These are phyloP conservation scores for Omphalea diandra DNA, from an alignment of 441 rosid genomes.

Conservation along the genomic window DNA sequence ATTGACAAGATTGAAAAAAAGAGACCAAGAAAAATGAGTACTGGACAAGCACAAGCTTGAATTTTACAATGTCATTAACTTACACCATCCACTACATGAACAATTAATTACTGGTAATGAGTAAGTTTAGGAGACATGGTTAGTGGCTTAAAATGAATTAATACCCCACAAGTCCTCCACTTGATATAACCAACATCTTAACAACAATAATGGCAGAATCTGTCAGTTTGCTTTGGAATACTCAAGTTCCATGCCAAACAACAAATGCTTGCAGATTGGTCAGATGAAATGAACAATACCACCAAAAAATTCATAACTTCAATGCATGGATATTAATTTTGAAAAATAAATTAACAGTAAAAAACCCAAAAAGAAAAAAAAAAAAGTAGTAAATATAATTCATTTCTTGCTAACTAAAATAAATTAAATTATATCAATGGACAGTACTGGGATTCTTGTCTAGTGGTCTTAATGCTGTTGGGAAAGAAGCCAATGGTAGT, in stretches of 20 bases:
- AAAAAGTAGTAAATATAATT: slow-evolving; percentile 21
- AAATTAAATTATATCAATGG: slow-evolving; percentile 21
- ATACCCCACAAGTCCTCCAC: slow-evolving; percentile 31
- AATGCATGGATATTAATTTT: slow-evolving; percentile 17
- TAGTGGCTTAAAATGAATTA: slow-evolving; percentile 16
- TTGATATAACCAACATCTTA: slow-evolving; percentile 8
- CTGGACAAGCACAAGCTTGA: background rate
- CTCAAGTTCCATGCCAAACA: slow-evolving; percentile 23
- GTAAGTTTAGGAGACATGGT: slow-evolving; percentile 5
- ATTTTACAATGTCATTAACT: background rate
- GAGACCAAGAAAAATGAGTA: background rate
- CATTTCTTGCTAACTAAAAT: slow-evolving; percentile 17
- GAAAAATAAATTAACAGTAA: slow-evolving; percentile 6
- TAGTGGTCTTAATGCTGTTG: slow-evolving; percentile 47
- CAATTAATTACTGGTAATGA: background rate
- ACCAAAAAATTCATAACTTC: slow-evolving; percentile 2
- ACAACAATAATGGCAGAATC: slow-evolving; percentile 22
- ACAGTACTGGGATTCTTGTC: slow-evolving; percentile 36
- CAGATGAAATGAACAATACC: background rate
- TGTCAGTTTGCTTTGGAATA: slow-evolving; percentile 30
- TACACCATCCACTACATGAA: background rate
- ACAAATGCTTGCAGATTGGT: slow-evolving; percentile 6
- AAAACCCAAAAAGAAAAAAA: no score
- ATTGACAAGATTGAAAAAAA: background rate
- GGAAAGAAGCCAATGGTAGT: slow-evolving; percentile 62